Percentiles rank a stretch among this genome's conserved stretches.
Evolutionary conservation across 768 basidiomycete genomes (phyloP).

Genomic region (Mycena albidolilacea): DNA sequence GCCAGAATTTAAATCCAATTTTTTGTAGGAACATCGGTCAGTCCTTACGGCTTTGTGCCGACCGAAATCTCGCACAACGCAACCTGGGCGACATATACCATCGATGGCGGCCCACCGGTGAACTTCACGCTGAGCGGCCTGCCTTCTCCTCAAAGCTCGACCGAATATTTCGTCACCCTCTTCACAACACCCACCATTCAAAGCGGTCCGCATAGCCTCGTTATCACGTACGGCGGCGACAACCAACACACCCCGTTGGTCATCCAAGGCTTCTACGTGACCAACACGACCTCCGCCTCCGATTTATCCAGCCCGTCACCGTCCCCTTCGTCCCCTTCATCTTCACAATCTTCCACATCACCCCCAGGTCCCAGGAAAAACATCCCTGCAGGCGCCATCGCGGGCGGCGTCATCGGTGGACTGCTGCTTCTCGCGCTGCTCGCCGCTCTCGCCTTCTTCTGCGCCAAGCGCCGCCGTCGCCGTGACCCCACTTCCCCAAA

Average conservation of each 20-base stretch:
- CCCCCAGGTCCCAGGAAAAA: not conserved
- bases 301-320: not conserved
- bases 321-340: not conserved
- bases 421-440: slow-evolving; percentile 16
- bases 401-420: slow-evolving; percentile 37
- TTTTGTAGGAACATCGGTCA: slow-evolving; percentile 44
- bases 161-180: slow-evolving; percentile 42
- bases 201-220: slow-evolving; percentile 39
- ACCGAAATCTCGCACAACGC: slow-evolving; percentile 37
- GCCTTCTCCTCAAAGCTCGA: slow-evolving; percentile 10
- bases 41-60: slow-evolving; percentile 44
- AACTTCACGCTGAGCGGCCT: slow-evolving; percentile 30
- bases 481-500: not conserved
- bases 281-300: slow-evolving; percentile 26
- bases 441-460: slow-evolving; percentile 8
- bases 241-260: slow-evolving; percentile 39
- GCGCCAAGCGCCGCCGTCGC: slow-evolving; percentile 13
- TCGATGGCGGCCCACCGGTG: slow-evolving; percentile 43
- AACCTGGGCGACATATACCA: slow-evolving; percentile 44
- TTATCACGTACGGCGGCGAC: slow-evolving; percentile 41
- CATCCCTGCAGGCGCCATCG: slow-evolving; percentile 34
- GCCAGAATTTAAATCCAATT: not conserved
- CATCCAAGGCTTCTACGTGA: slow-evolving; percentile 39
- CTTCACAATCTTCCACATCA: not conserved
- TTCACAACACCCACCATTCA: slow-evolving; percentile 40